phyloP scores from a whole-genome alignment of 768 basidiomycete genomes.

The Gyrodon lividus region DNA sequence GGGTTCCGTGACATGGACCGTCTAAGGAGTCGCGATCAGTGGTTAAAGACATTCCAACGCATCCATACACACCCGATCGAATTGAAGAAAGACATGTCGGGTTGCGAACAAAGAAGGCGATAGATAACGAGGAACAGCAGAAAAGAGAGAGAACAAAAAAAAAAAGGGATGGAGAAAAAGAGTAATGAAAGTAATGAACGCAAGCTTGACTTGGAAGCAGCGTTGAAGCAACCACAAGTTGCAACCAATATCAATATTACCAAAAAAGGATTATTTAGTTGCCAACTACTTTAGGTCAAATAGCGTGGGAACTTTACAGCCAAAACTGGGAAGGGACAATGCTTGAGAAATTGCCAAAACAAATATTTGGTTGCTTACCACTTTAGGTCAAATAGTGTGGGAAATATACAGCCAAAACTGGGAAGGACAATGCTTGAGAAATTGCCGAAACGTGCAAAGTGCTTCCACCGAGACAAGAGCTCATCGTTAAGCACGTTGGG shows the following conservation, averaged over 20 bases:
- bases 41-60: not conserved
- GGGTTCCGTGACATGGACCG: constrained; percentile 75
- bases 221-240: not conserved
- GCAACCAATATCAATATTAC: constrained; percentile 2
- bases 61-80: constrained; percentile 60
- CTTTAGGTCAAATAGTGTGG: constrained; percentile 16
- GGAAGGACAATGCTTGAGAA: constrained; percentile 6
- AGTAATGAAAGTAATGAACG: not conserved
- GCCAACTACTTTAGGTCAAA: not conserved
- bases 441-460: constrained; percentile 15
- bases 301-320: constrained; percentile 19
- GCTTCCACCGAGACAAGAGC: constrained; percentile 18
- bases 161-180: not conserved
- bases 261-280: constrained; percentile 7
- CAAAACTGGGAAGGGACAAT: constrained; percentile 5
- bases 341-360: constrained; percentile 12
- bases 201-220: not conserved
- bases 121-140: not conserved
- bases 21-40: constrained; percentile 35
- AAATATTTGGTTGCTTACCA: not conserved
- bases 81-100: constrained; percentile 78
- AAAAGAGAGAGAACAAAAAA: not conserved
- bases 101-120: not conserved
- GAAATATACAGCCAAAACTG: constrained; percentile 8
- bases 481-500: constrained; percentile 38